Evolutionary conservation across 139 green algal genomes (phyloP), one percentile per base, ranked within the genome.

Genomic region (Ulvella scutata): DNA sequence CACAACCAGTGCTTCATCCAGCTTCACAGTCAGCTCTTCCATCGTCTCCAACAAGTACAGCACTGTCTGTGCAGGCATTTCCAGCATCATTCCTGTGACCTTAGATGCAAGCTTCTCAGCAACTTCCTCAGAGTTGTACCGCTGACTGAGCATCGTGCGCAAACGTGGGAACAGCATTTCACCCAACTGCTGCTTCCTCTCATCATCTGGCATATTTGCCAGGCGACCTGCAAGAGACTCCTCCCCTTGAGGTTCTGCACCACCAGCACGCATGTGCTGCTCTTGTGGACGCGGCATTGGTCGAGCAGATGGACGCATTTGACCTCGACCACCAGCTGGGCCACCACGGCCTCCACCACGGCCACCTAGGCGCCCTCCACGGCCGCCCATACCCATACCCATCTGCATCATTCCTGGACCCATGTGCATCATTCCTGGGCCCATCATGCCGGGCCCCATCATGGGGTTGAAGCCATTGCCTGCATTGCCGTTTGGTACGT

Each of bases 11-110:
- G 92, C 92, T 82, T 97, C 92, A 44, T 94, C 86, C 39, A 96
- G 88, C 87, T 97, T 97, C 67, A 83, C 62, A 23, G 78, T 38
- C 77, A 96, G 82, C 4, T 87, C 85, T 43, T 90, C 83, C 34
- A 79, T 74, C 34, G 82, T 83, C 78, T 97, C 90, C 35, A 97
- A 81, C 77, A 97, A 82, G 74, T 93, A 82, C 72, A 96, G 84
- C 80, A 97, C 82, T 82, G 96, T 92, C 75, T 81, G 80, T 83
- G 95, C 94, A 83, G 95, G 88, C 92, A 97, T 96, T 82, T 97
- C 92, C 78, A 97, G 85, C 28, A 97, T 84, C 92, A 97, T 97
- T 62, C 92, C 92, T 7, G 92, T 97, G 83, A 97, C 93, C 87
- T 97, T 97, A 80, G 51, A 67, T 67, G 51, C 51, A 10, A 67